Conservation (phyloP, 2,329 filamentous ascomycete species). For the Fulvia fulva region DNA sequence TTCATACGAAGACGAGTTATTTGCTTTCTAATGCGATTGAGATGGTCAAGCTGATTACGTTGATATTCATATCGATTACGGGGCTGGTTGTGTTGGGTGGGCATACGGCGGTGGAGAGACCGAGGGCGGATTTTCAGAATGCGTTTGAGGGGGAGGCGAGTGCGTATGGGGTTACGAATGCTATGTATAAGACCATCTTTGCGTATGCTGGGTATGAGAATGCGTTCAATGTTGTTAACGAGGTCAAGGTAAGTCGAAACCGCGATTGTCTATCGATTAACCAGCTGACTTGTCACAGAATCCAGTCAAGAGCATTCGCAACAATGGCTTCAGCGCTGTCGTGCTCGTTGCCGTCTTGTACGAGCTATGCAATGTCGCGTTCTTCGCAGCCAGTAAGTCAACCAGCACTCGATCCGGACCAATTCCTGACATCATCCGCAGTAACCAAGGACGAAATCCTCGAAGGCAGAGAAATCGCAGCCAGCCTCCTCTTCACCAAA, state of each 20-base stretch:
- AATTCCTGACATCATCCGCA: not conserved
- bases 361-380: conserved; percentile 58
- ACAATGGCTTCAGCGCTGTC: conserved; percentile 31
- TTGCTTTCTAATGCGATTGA: conserved; percentile 56
- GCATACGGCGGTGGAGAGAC: conserved; percentile 48
- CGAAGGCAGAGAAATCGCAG: conserved; percentile 51
- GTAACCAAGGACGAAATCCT: conserved; percentile 47
- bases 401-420: not conserved
- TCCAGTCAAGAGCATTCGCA: conserved; percentile 54
- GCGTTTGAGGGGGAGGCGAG: conserved; percentile 50
- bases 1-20: conserved; percentile 57
- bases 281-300: conserved; percentile 33
- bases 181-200: conserved; percentile 51
- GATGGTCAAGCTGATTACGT: conserved; percentile 56
- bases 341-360: conserved; percentile 48
- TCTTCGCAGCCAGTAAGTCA: conserved; percentile 49
- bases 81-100: conserved; percentile 62
- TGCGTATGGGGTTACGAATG: conserved; percentile 53
- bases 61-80: conserved; percentile 52
- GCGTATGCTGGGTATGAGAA: conserved; percentile 29
- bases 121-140: conserved; percentile 52
- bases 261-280: too few relatives aligned
- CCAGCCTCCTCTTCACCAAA: conserved; percentile 56
- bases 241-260: conserved; percentile 1
- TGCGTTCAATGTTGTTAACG: conserved; percentile 9